phyloP scores from a whole-genome alignment of 169 alveolate species.

The Plasmodium berghei region DNA sequence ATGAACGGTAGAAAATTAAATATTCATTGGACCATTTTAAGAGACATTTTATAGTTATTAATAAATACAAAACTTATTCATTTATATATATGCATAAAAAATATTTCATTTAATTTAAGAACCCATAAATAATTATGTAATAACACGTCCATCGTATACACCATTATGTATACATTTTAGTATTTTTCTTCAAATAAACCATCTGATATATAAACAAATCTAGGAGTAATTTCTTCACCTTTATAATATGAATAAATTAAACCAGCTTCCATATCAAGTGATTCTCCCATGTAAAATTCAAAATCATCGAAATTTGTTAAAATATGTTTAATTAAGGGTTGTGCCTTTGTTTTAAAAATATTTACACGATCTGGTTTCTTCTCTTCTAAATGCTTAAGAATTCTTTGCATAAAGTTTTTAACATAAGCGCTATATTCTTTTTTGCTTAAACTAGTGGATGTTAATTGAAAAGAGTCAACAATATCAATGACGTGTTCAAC shows the following conservation, averaged over 20 bases:
- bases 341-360: slow-evolving; percentile 90
- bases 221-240: slow-evolving; percentile 94
- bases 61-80: too few species aligned
- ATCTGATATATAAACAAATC: slow-evolving; percentile 92
- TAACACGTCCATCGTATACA: too few species aligned
- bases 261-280: slow-evolving; percentile 92
- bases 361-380: slow-evolving; percentile 93
- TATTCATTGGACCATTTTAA: too few species aligned
- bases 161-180: slow-evolving; percentile 37
- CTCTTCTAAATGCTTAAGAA: slow-evolving; percentile 89
- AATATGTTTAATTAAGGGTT: slow-evolving; percentile 91
- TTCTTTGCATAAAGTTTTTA: slow-evolving; percentile 92
- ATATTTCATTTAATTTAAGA: too few species aligned
- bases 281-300: slow-evolving; percentile 93
- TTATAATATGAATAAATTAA: slow-evolving; percentile 92
- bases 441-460: slow-evolving; percentile 92
- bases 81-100: too few species aligned
- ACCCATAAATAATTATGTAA: too few species aligned
- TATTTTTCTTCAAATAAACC: slow-evolving; percentile 93
- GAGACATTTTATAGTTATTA: too few species aligned
- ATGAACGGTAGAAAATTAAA: too few species aligned
- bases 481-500: slow-evolving; percentile 93
- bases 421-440: slow-evolving; percentile 92
- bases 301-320: slow-evolving; percentile 92
- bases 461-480: slow-evolving; percentile 93